Evolutionary conservation across 768 basidiomycete species (phyloP).

Genomic region (Amanita fuliginea): DNA sequence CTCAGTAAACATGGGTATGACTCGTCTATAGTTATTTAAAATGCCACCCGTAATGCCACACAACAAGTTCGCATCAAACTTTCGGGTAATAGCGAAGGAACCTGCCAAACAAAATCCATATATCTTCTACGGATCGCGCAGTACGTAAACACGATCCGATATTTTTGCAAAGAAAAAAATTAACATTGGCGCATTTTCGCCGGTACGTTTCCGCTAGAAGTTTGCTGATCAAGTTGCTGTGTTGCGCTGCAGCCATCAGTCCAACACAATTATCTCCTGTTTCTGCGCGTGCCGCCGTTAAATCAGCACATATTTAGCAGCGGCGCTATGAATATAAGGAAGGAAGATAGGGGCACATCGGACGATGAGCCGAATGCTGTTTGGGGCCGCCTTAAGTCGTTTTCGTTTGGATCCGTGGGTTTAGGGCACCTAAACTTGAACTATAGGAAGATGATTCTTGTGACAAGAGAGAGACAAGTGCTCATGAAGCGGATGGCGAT

Average conservation of each 20-base stretch:
- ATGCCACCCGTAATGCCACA: too few relatives aligned
- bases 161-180: not conserved
- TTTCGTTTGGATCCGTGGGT: not conserved
- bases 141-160: not conserved
- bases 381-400: not conserved
- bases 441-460: not conserved
- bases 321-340: not conserved
- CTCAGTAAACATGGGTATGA: too few relatives aligned
- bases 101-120: not conserved
- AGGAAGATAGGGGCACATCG: not conserved
- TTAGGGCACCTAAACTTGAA: not conserved
- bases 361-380: not conserved
- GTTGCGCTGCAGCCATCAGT: not conserved
- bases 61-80: too few relatives aligned
- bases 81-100: not conserved
- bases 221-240: not conserved
- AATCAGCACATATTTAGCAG: not conserved
- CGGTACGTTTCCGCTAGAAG: not conserved
- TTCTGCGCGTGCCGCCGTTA: not conserved
- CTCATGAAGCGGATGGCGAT: not conserved
- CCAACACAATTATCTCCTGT: not conserved
- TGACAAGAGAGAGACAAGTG: not conserved
- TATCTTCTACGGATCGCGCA: not conserved
- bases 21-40: too few relatives aligned
- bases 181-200: not conserved